Conservation (phyloP, 2,329 filamentous ascomycete species). For the Cladosporium velox region DNA sequence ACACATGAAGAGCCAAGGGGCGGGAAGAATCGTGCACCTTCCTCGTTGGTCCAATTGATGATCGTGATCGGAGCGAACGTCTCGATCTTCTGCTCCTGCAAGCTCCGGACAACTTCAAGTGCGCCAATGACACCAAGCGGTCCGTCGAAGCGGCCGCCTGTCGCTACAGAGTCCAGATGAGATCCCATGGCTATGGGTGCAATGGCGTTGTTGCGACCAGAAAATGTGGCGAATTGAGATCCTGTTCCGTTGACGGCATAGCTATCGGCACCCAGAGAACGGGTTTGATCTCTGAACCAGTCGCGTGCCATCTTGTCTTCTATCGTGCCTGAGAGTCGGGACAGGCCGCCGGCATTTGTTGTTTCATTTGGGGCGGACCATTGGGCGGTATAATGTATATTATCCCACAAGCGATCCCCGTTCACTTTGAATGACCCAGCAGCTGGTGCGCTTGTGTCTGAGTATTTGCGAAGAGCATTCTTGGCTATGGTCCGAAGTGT, state of each 20-base stretch:
- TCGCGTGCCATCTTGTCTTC: conserved; percentile 32
- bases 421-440: conserved; percentile 20
- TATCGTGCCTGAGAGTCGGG: conserved; percentile 25
- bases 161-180: conserved; percentile 28
- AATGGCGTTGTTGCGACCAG: conserved; percentile 26
- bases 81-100: conserved; percentile 39
- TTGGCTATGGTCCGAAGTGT: background rate
- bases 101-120: conserved; percentile 26
- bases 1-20: conserved; percentile 28
- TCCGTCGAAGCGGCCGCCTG: conserved; percentile 28
- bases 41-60: conserved; percentile 38
- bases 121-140: conserved; percentile 26
- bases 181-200: conserved; percentile 35
- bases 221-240: conserved; percentile 31
- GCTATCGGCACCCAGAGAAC: conserved; percentile 27
- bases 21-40: conserved; percentile 30
- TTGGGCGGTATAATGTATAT: conserved; percentile 27
- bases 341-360: conserved; percentile 22
- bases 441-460: background rate
- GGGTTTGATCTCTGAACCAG: conserved; percentile 33
- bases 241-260: conserved; percentile 34
- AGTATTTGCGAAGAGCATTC: background rate
- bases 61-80: conserved; percentile 30
- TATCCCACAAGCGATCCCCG: conserved; percentile 24
- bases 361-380: conserved; percentile 25